Base-by-base conservation (phyloP, 768 basidiomycete species). In the Lyophyllum atratum region DNA sequence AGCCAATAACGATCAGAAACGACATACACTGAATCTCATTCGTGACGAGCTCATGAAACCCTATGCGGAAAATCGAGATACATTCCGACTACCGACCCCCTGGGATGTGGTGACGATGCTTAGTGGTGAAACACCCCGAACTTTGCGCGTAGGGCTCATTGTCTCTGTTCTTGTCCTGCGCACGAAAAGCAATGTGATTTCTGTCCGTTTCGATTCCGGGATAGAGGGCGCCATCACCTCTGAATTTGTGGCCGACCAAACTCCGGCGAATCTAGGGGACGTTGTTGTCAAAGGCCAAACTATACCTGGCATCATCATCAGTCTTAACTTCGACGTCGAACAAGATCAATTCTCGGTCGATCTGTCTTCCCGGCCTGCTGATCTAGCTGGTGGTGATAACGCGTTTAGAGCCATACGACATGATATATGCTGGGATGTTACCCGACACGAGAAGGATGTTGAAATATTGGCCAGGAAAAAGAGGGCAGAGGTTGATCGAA, bases 51-150 rank as follows among this genome's bases (percentile, higher is more conserved):
- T 98, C 11, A 75, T 93, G 50, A 73, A 76, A 19, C 93, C 95
- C 3, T 97, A 89, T 66, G 78, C 83, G 22, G 97, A 99, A 67
- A 74, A 79, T 58, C 85, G 97, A 48, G 69, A 72, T 0, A 69
- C 76, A 34, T 97, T 94, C 79, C 71, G 73, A 6, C 64, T 80
- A 15, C 89, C 94, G 6, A 71, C 72, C 11, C 76, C 85, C 9
- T 90, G 88, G 89, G 91, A 97, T 55, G 83, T 96, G 25, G 75
- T 98, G 64, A 93, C 92, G 1, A 98, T 97, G 95, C 84, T 98
- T 49, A 94, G 93, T 37, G 94, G 95, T 26, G 97, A 98, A 77
- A 95, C 95, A 5, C 71, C 74, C 39, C 76, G 82, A 40, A 95
- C 93, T 2, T 78, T 99, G 55, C 81, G 81, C 54, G 75, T 82